Conservation (phyloP, 495 filamentous ascomycete genomes). For the Jackrogersella multiformis region DNA sequence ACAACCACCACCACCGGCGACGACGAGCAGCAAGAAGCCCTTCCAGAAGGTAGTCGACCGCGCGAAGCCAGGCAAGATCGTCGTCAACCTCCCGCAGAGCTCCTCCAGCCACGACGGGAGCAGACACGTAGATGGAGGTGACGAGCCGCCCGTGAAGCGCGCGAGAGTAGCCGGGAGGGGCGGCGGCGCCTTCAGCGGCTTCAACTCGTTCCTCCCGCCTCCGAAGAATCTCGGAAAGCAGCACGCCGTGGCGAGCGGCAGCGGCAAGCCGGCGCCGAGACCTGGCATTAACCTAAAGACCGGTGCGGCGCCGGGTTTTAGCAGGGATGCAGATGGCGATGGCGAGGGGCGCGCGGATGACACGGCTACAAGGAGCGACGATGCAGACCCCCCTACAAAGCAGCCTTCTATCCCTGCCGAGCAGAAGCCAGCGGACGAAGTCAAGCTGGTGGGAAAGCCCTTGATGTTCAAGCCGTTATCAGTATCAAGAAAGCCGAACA, state of each 20-base stretch:
- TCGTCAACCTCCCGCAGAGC: slow-evolving; percentile 71
- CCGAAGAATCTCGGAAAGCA: slow-evolving; percentile 69
- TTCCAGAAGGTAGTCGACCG: slow-evolving; percentile 82
- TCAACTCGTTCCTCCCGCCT: slow-evolving; percentile 87
- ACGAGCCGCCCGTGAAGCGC: slow-evolving; percentile 76
- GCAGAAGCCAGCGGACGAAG: slow-evolving; percentile 62
- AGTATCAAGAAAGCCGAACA: slow-evolving; percentile 73
- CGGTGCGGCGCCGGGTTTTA: slow-evolving; percentile 79
- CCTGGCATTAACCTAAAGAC: slow-evolving; percentile 78
- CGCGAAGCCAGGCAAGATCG: slow-evolving; percentile 82
- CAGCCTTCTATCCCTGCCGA: slow-evolving; percentile 56
- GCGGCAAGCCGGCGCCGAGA: slow-evolving; percentile 47
- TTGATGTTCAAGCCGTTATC: slow-evolving; percentile 91
- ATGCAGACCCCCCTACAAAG: slow-evolving; percentile 37
- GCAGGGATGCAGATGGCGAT: slow-evolving; percentile 59
- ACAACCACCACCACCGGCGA: slow-evolving; percentile 34
- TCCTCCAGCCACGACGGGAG: slow-evolving; percentile 51
- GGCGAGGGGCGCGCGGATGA: slow-evolving; percentile 35
- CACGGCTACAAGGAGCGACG: slow-evolving; percentile 13
- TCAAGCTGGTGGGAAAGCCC: slow-evolving; percentile 77
- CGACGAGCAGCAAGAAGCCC: slow-evolving; percentile 57
- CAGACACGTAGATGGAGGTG: slow-evolving; percentile 24
- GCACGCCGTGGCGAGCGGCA: slow-evolving; percentile 45
- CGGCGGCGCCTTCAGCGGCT: slow-evolving; percentile 69
- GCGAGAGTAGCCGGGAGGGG: slow-evolving; percentile 60